phyloP scores from a whole-genome alignment of 1,139 yeast species.

The Hemisphaericaspora subhashii region DNA sequence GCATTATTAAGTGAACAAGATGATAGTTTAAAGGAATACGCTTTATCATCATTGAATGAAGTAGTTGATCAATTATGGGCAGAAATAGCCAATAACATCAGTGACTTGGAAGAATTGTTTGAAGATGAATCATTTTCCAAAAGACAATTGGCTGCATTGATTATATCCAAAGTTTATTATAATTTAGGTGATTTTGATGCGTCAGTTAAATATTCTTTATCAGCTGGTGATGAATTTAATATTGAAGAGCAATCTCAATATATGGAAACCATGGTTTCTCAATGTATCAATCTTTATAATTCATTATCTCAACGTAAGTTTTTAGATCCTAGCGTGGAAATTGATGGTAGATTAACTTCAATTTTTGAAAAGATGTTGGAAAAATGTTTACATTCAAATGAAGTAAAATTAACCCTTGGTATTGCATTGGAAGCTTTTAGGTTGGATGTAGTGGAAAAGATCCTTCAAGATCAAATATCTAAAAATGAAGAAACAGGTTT shows the following conservation, averaged over 20 bases:
- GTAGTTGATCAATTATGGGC: slow-evolving; percentile 96
- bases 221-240: slow-evolving; percentile 80
- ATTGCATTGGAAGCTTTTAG: slow-evolving; percentile 87
- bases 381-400: slow-evolving; percentile 72
- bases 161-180: slow-evolving; percentile 92
- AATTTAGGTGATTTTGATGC: slow-evolving; percentile 93
- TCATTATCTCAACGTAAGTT: slow-evolving; percentile 58
- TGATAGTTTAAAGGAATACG: slow-evolving; percentile 73
- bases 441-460: slow-evolving; percentile 71
- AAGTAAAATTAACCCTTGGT: slow-evolving; percentile 82
- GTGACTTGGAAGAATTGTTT: slow-evolving; percentile 85
- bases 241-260: slow-evolving; percentile 77
- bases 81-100: slow-evolving; percentile 87
- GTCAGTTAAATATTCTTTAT: slow-evolving; percentile 84
- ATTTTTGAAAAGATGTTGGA: slow-evolving; percentile 86
- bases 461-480: slow-evolving; percentile 50
- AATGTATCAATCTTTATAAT: slow-evolving; percentile 85
- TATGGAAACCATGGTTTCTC: slow-evolving; percentile 90
- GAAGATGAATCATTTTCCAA: slow-evolving; percentile 80
- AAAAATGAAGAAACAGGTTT: slow-evolving; percentile 48
- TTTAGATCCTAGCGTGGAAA: slow-evolving; percentile 36
- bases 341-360: slow-evolving; percentile 62
- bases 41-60: slow-evolving; percentile 75
- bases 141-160: slow-evolving; percentile 83
- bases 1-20: slow-evolving; percentile 87